These are phyloP conservation scores for Talaromyces amestolkiae DNA, from an alignment of 2,329 filamentous ascomycete genomes.

Conservation along the genomic window DNA sequence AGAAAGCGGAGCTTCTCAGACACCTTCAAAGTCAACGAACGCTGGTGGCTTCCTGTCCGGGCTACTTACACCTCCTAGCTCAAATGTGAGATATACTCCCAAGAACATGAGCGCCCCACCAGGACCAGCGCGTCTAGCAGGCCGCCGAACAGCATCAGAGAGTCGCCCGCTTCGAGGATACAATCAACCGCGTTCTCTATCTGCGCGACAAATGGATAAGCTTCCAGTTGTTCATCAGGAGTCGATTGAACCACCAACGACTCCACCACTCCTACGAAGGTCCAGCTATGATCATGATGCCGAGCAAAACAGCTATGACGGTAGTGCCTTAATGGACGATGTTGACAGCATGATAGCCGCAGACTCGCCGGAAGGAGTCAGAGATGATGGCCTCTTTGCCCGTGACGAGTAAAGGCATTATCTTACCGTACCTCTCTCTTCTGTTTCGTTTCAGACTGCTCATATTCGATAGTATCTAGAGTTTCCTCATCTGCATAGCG, in stretches of 20 bases:
- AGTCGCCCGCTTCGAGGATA: conserved; percentile 34
- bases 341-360: conserved; percentile 43
- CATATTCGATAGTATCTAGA: conserved; percentile 13
- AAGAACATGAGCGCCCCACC: conserved; percentile 38
- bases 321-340: conserved; percentile 51
- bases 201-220: conserved; percentile 31
- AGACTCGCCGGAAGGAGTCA: conserved; percentile 33
- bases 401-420: conserved; percentile 8
- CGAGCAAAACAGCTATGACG: conserved; percentile 49
- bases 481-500: conserved; percentile 14
- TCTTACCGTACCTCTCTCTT: not conserved
- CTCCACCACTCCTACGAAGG: conserved; percentile 56
- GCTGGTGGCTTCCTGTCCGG: conserved; percentile 69
- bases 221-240: conserved; percentile 23
- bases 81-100: conserved; percentile 64
- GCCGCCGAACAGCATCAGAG: conserved; percentile 33
- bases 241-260: conserved; percentile 40
- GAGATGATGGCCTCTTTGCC: conserved; percentile 22
- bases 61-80: conserved; percentile 84
- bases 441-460: conserved; percentile 6
- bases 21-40: conserved; percentile 59
- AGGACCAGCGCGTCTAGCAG: conserved; percentile 24
- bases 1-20: conserved; percentile 39
- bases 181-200: conserved; percentile 31
- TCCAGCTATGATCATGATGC: conserved; percentile 61